These are phyloP conservation scores for Furcasterigmium sp. DNA, from an alignment of 2,329 filamentous ascomycete genomes.

Conservation along the genomic window DNA sequence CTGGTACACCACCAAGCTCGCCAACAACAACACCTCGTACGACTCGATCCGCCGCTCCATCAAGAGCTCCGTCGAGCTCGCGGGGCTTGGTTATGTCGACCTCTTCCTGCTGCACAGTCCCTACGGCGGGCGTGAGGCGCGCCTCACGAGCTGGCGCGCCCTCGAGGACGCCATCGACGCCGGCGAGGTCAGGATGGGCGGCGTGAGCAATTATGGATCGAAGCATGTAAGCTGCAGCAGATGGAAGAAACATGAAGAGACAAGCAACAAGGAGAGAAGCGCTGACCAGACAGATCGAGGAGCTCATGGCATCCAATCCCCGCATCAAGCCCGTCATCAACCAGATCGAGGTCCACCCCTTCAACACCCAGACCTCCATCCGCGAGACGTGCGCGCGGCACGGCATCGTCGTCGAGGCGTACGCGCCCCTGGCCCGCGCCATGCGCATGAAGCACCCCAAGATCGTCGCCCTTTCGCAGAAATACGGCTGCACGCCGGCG, in stretches of 20 bases:
- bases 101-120: slow-evolving; percentile 76
- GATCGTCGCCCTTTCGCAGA: slow-evolving; percentile 56
- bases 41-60: slow-evolving; percentile 64
- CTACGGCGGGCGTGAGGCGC: slow-evolving; percentile 64
- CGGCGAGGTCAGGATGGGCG: slow-evolving; percentile 65
- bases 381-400: slow-evolving; percentile 60
- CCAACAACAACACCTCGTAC: slow-evolving; percentile 59
- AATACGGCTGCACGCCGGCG: slow-evolving; percentile 65
- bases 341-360: slow-evolving; percentile 78
- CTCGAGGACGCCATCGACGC: slow-evolving; percentile 70
- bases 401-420: slow-evolving; percentile 69
- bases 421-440: slow-evolving; percentile 70
- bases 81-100: slow-evolving; percentile 70
- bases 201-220: slow-evolving; percentile 75
- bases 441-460: slow-evolving; percentile 64
- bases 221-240: slow-evolving; percentile 52
- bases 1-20: slow-evolving; percentile 77
- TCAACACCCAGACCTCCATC: slow-evolving; percentile 69
- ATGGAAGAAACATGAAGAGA: background rate
- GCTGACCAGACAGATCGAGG: slow-evolving; percentile 48
- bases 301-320: slow-evolving; percentile 59
- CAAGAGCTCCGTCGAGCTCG: slow-evolving; percentile 56
- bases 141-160: slow-evolving; percentile 70
- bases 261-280: too few relatives aligned
- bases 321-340: slow-evolving; percentile 65